These are phyloP conservation scores for Albatrellus sp. DNA, from an alignment of 1,284 basidiomycete species.

Conservation along the genomic window DNA sequence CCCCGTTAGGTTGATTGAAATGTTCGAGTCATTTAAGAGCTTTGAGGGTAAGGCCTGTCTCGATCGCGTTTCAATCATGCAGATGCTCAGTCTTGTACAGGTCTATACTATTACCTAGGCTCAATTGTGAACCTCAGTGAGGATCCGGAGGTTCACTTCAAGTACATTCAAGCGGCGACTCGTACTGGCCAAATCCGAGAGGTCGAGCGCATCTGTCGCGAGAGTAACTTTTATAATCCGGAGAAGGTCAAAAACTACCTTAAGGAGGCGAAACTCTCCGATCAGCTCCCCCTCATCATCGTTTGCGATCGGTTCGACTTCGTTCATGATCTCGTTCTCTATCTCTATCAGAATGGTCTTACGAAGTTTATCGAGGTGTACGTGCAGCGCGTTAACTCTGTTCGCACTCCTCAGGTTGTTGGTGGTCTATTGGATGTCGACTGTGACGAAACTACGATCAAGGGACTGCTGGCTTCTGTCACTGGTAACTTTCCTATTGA, in stretches of 20 bases:
- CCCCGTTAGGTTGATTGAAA: slow-evolving; percentile 94
- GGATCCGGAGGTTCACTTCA: slow-evolving; percentile 98
- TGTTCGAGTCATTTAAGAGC: slow-evolving; percentile 98
- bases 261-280: slow-evolving; percentile 93
- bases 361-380: slow-evolving; percentile 99
- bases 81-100: slow-evolving; percentile 22
- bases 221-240: slow-evolving; percentile 96
- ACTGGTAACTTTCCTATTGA: slow-evolving; percentile 97
- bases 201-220: slow-evolving; percentile 96
- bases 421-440: slow-evolving; percentile 97
- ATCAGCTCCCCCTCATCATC: slow-evolving; percentile 98
- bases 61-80: slow-evolving; percentile 1
- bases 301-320: slow-evolving; percentile 99
- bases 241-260: slow-evolving; percentile 99
- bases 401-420: slow-evolving; percentile 95
- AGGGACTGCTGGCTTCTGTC: slow-evolving; percentile 85
- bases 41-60: slow-evolving; percentile 62
- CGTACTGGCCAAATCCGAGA: slow-evolving; percentile 98
- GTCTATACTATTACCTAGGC: slow-evolving; percentile 96
- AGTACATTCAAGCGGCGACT: slow-evolving; percentile 99
- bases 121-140: slow-evolving; percentile 95
- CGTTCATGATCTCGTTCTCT: slow-evolving; percentile 97
- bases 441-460: slow-evolving; percentile 95
- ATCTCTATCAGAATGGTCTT: slow-evolving; percentile 96
- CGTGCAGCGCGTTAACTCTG: slow-evolving; percentile 96